Conservation (phyloP, 169 alveolate genomes). For the Eimeria brunetti region DNA sequence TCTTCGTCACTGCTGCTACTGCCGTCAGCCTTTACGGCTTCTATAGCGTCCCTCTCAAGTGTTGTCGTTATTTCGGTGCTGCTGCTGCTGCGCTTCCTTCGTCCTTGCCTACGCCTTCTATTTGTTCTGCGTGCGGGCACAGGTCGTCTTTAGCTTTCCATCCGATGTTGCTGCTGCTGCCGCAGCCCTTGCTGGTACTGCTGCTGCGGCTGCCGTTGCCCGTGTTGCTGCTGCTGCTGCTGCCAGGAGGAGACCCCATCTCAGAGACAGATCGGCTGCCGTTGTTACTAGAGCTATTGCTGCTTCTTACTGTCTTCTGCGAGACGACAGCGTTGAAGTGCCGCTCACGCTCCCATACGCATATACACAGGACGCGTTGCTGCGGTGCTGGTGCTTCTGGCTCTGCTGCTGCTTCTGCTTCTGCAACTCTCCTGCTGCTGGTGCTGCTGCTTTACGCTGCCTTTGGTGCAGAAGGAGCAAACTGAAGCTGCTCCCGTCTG, state of each 20-base stretch:
- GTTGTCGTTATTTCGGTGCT: background rate
- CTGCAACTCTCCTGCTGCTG: conserved; percentile 3
- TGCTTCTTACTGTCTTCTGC: background rate
- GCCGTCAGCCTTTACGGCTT: background rate
- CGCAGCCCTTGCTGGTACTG: background rate
- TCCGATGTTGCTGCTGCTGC: background rate
- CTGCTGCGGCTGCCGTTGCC: background rate
- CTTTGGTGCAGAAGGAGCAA: background rate
- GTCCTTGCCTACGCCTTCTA: background rate
- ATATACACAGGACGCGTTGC: background rate
- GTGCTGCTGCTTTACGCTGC: background rate
- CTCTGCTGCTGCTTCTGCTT: background rate
- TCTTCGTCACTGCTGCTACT: background rate
- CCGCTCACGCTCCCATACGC: background rate
- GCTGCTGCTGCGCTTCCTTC: background rate
- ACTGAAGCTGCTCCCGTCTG: background rate
- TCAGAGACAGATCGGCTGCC: background rate
- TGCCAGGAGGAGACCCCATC: background rate
- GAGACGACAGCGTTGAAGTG: background rate
- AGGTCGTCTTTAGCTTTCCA: background rate
- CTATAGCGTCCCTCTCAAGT: background rate
- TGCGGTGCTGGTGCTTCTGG: background rate
- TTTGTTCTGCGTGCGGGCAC: background rate
- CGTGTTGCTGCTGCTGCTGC: conserved; percentile 17
- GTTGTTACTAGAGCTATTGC: background rate